These are phyloP conservation scores for Ganoderma leucocontextum DNA, from an alignment of 1,284 basidiomycete genomes.

Conservation along the genomic window DNA sequence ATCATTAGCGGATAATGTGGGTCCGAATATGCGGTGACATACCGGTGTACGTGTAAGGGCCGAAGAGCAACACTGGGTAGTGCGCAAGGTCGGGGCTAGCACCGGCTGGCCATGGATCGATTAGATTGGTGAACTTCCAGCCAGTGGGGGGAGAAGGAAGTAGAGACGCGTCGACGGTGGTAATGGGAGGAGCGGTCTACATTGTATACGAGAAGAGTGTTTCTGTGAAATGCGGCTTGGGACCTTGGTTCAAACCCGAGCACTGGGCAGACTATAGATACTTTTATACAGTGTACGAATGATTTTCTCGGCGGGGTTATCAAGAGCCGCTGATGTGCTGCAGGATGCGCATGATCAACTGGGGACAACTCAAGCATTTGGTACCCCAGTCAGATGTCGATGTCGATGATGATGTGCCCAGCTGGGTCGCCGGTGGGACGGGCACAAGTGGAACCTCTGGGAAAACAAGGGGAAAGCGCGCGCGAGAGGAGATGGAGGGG, in stretches of 20 bases:
- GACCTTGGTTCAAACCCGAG: background rate
- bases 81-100: background rate
- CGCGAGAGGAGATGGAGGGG: too few species aligned
- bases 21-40: background rate
- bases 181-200: background rate
- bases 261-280: too few species aligned
- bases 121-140: background rate
- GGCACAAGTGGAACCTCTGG: too few species aligned
- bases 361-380: too few species aligned
- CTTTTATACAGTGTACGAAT: background rate
- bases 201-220: background rate
- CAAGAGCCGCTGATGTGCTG: background rate
- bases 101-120: background rate
- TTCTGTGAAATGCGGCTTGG: background rate
- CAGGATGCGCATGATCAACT: too few species aligned
- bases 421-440: too few species aligned
- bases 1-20: background rate
- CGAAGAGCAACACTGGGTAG: background rate
- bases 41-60: constrained; percentile 6
- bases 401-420: too few species aligned
- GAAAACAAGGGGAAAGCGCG: too few species aligned
- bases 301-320: background rate
- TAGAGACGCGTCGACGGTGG: background rate
- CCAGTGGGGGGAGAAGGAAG: background rate
- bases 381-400: too few species aligned